A percentile compares a stretch with the other conserved stretches of the same genome.
These are phyloP conservation scores for Chrysanthemum seticuspe DNA, from an alignment of 129 eudicot genomes.

Conservation along the genomic window DNA sequence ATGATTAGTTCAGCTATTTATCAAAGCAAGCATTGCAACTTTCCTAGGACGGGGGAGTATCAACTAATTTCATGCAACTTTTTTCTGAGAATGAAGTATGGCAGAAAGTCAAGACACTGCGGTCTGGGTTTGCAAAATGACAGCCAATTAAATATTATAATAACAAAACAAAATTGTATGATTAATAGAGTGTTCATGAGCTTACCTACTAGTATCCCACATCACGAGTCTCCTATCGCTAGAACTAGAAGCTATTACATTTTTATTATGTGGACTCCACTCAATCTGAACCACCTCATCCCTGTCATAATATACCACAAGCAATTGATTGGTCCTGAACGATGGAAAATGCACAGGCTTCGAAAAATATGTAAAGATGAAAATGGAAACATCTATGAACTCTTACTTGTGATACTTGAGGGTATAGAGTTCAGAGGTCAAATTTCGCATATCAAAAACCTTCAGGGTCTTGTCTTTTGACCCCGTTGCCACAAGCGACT, in stretches of 20 bases:
- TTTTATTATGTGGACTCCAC: slow-evolving; percentile 82
- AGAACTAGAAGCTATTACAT: slow-evolving; percentile 80
- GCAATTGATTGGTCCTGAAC: slow-evolving; percentile 2
- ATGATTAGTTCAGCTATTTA: neutral
- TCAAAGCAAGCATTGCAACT: neutral
- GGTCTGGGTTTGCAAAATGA: neutral
- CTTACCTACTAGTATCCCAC: slow-evolving; percentile 82
- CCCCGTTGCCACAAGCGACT: slow-evolving; percentile 88
- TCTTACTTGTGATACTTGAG: slow-evolving; percentile 73
- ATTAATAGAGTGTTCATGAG: neutral
- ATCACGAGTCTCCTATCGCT: slow-evolving; percentile 77
- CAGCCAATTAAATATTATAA: neutral
- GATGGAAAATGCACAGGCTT: neutral
- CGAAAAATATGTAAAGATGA: neutral
- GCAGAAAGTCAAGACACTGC: neutral
- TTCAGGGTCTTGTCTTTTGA: slow-evolving; percentile 78
- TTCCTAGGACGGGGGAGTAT: neutral
- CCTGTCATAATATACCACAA: slow-evolving; percentile 34
- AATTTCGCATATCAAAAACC: slow-evolving; percentile 66
- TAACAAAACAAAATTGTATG: neutral
- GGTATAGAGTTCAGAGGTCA: slow-evolving; percentile 53
- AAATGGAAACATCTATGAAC: neutral
- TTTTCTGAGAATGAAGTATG: neutral
- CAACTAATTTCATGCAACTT: neutral
- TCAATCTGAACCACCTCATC: slow-evolving; percentile 83